phyloP scores from a whole-genome alignment of 2,329 filamentous ascomycete species.

The Penicillium digitatum region DNA sequence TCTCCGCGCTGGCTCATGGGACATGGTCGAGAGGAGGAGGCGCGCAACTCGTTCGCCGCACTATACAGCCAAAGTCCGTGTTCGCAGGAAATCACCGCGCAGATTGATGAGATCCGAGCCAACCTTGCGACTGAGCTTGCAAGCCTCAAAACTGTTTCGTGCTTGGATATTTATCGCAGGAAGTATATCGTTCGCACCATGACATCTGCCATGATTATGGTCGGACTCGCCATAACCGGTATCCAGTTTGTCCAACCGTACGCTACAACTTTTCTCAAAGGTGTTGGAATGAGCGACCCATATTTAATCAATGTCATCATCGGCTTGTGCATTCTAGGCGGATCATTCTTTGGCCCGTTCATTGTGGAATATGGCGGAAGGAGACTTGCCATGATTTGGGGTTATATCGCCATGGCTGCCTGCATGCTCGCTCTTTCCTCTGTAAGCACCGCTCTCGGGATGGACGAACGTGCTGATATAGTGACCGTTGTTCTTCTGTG shows the following conservation, averaged over 20 bases:
- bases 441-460: constrained; percentile 16
- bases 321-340: constrained; percentile 14
- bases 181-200: constrained; percentile 22
- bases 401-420: constrained; percentile 18
- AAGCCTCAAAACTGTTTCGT: constrained; percentile 11
- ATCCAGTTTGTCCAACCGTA: constrained; percentile 20
- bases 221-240: constrained; percentile 25
- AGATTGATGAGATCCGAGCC: constrained; percentile 24
- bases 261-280: constrained; percentile 15
- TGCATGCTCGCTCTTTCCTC: constrained; percentile 24
- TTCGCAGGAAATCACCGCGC: constrained; percentile 20
- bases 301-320: constrained; percentile 20
- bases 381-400: constrained; percentile 16
- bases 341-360: constrained; percentile 12
- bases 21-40: constrained; percentile 20
- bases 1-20: constrained; percentile 27
- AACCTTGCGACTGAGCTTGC: constrained; percentile 25
- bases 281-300: constrained; percentile 19
- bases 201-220: constrained; percentile 23
- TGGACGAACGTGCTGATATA: constrained; percentile 6
- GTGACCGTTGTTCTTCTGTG: constrained; percentile 23
- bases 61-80: constrained; percentile 20
- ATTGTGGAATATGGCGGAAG: constrained; percentile 23
- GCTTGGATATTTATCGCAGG: constrained; percentile 24
- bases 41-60: constrained; percentile 19